Conservation (phyloP, 192 early-diverging fungal species). For the Phlyctochytrium planicorne region DNA sequence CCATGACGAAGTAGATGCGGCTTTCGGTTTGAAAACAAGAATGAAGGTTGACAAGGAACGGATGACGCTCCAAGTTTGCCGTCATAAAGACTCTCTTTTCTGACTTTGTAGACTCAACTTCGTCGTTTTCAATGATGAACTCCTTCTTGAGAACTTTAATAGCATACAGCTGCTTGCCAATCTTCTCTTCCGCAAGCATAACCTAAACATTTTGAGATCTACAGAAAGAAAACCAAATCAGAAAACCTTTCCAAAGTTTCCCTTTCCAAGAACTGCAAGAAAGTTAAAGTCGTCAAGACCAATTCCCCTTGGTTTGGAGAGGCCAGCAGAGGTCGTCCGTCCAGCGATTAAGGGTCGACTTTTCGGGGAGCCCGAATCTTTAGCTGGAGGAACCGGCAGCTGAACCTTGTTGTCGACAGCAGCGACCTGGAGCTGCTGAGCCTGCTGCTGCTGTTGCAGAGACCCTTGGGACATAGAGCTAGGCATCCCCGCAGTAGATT, state of each 20-base stretch:
- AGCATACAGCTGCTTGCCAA: constrained; percentile 78
- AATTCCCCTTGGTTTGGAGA: constrained; percentile 52
- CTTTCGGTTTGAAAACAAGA: constrained; percentile 96
- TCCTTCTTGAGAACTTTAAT: constrained; percentile 99
- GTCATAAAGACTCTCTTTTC: constrained; percentile 94
- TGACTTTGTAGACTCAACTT: constrained; percentile 88
- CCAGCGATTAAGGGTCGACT: neutral
- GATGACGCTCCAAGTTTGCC: constrained; percentile 87
- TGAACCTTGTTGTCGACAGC: neutral
- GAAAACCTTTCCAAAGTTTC: constrained; percentile 94
- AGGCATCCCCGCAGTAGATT: too few species aligned
- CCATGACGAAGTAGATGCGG: constrained; percentile 97
- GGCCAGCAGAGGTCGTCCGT: neutral
- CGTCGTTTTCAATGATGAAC: constrained; percentile 97
- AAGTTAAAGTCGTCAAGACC: constrained; percentile 93
- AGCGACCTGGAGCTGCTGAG: neutral
- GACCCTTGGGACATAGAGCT: too few species aligned
- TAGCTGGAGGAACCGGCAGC: neutral
- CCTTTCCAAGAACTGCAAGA: constrained; percentile 92
- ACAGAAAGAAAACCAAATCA: neutral
- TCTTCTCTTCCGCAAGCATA: constrained; percentile 93
- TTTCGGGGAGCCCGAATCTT: neutral
- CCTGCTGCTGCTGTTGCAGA: neutral
- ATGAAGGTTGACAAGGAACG: constrained; percentile 95
- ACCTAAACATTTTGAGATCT: constrained; percentile 45